Base-by-base conservation (phyloP, 345 rosid genomes). In the Combretum micranthum region DNA sequence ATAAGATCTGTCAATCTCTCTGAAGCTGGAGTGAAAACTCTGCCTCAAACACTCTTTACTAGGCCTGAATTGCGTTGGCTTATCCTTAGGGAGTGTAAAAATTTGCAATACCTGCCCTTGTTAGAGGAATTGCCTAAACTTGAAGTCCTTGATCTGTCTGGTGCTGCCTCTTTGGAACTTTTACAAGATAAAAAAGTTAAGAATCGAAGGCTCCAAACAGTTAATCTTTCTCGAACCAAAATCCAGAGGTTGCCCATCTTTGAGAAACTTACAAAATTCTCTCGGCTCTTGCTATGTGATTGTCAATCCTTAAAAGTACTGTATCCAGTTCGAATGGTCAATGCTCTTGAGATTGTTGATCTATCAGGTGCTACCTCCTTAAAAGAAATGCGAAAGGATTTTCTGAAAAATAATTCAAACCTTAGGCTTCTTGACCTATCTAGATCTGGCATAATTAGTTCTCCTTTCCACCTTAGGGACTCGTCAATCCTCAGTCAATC, bases 91-190 rank as follows among this genome's bases (percentile, higher is more conserved):
- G 32, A 52, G 55, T 25, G 42, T 19, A 25, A 25, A 2, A 25
- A 25, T 25, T 25, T 25, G 26, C 26, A 25, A 25, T 25, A 25
- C 5, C 26, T 25, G 26, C 26, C 26, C 26, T 5, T 5, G 5
- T 2, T 25, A 5, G 5, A 22, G 23, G 20, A 26, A 21, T 8
- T 52, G 18, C 18, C 55, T 20, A 52, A 52, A 25, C 17, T 52
- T 20, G 55, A 52, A 21, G 55, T 52, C n/a, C 32, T 52, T 10
- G 55, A 25, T 52, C 32, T 52, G 39, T 52, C 55, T 52, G 55
- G 55, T 52, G 20, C 55, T 22, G 42, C 23, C 55, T 25, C 20
- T 52, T 52, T 52, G 5, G 7, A 52, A 25, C 0, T 23, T 15
- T 52, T 5, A 17, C n/a, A 14, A 19, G 55, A 22, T 42, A 23